Conservation (phyloP, 495 filamentous ascomycete species). For the Hyaloscypha hepaticicola region DNA sequence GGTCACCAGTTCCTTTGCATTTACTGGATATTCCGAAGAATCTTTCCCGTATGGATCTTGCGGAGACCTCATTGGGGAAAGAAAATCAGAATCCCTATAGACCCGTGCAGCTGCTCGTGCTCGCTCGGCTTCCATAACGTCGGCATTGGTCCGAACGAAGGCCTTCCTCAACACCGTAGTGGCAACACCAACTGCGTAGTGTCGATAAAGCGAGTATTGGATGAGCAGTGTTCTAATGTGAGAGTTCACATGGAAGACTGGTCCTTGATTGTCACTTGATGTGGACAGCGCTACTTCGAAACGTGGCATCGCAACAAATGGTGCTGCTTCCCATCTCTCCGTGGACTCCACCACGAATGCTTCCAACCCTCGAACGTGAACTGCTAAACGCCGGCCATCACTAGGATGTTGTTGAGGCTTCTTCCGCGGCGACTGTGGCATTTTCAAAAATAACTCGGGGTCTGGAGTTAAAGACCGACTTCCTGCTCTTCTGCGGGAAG, state of each 20-base stretch:
- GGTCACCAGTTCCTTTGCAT: slow-evolving; percentile 62
- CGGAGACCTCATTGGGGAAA: slow-evolving; percentile 29
- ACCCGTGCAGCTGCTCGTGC: slow-evolving; percentile 15
- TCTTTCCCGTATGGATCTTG: slow-evolving; percentile 23
- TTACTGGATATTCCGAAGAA: slow-evolving; percentile 21
- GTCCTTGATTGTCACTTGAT: slow-evolving; percentile 78
- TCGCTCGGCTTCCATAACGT: slow-evolving; percentile 26
- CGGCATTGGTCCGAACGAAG: slow-evolving; percentile 53
- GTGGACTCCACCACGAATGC: slow-evolving; percentile 84
- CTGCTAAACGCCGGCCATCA: slow-evolving; percentile 77
- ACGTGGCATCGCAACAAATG: slow-evolving; percentile 81
- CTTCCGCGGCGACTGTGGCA: slow-evolving; percentile 62
- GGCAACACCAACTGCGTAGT: slow-evolving; percentile 87
- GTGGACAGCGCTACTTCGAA: slow-evolving; percentile 87
- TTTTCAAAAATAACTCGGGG: slow-evolving; percentile 52
- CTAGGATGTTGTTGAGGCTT: slow-evolving; percentile 57
- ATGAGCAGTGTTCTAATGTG: slow-evolving; percentile 73
- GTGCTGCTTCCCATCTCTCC: slow-evolving; percentile 79
- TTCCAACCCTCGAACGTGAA: slow-evolving; percentile 81
- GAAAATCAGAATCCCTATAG: slow-evolving; percentile 11
- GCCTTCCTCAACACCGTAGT: slow-evolving; percentile 71
- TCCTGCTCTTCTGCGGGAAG: slow-evolving; percentile 55
- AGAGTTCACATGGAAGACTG: slow-evolving; percentile 83
- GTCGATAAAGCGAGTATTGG: slow-evolving; percentile 91
- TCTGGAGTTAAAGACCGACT: slow-evolving; percentile 60